Evolutionary conservation across 2,329 filamentous ascomycete genomes (phyloP).

Genomic region (Teratosphaeria viscida): DNA sequence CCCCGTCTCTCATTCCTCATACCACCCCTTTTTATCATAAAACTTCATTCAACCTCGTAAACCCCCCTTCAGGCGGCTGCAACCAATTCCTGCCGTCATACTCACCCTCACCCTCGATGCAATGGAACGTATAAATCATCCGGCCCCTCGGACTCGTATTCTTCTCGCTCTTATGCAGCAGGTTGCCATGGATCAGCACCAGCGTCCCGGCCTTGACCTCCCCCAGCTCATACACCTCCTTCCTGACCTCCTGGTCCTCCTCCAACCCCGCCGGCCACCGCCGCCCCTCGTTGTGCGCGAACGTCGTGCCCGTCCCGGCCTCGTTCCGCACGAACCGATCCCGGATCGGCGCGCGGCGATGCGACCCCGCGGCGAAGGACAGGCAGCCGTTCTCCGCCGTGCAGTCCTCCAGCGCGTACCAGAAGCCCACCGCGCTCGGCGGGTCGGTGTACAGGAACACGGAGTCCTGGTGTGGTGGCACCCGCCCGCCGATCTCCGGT

Average conservation of each 20-base stretch:
- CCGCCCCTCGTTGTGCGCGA: slow-evolving; percentile 53
- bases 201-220: slow-evolving; percentile 86
- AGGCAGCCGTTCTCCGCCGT: slow-evolving; percentile 79
- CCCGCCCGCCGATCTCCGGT: slow-evolving; percentile 85
- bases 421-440: slow-evolving; percentile 85
- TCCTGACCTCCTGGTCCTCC: slow-evolving; percentile 30
- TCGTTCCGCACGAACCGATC: slow-evolving; percentile 63
- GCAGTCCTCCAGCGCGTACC: slow-evolving; percentile 93
- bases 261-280: slow-evolving; percentile 36
- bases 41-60: slow-evolving; percentile 34
- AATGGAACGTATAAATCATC: slow-evolving; percentile 95
- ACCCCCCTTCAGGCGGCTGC: slow-evolving; percentile 70
- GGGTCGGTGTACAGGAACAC: slow-evolving; percentile 87
- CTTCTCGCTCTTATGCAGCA: slow-evolving; percentile 91
- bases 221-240: slow-evolving; percentile 60
- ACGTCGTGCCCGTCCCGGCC: slow-evolving; percentile 46
- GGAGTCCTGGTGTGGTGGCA: slow-evolving; percentile 83
- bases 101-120: slow-evolving; percentile 69
- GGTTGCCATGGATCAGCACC: slow-evolving; percentile 89
- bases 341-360: slow-evolving; percentile 59
- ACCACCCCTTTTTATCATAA: not conserved
- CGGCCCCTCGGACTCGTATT: slow-evolving; percentile 77
- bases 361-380: slow-evolving; percentile 74
- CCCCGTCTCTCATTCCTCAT: too few relatives aligned
- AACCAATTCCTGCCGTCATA: slow-evolving; percentile 92